Evolutionary conservation across 176 grass and related monocot genomes (phyloP).

Genomic region (Phoenix dactylifera): DNA sequence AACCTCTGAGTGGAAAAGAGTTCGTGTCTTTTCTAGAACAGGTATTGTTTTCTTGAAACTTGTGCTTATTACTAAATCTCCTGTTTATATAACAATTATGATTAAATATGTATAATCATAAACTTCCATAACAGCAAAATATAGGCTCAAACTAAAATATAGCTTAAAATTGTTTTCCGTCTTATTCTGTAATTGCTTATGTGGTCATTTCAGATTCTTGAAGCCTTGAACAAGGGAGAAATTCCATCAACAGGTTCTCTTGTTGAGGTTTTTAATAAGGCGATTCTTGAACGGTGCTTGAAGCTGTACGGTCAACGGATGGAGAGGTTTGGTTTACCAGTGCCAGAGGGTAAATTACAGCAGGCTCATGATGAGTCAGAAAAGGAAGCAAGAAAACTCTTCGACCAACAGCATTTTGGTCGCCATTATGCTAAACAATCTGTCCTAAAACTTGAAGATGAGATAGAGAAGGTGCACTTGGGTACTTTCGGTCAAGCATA

Average conservation of each 20-base stretch:
- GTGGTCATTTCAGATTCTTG: conserved; percentile 59
- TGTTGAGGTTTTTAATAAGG: conserved; percentile 93
- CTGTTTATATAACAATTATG: too few species aligned
- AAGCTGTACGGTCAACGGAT: conserved; percentile 66
- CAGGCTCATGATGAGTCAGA: conserved; percentile 39
- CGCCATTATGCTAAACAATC: conserved; percentile 65
- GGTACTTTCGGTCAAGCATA: too few species aligned
- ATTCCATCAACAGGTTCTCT: conserved; percentile 88
- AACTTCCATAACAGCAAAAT: too few species aligned
- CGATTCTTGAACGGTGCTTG: conserved; percentile 74
- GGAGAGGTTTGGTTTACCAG: conserved; percentile 42
- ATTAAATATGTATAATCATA: too few species aligned
- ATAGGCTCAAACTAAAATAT: too few species aligned
- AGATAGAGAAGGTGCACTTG: conserved; percentile 66
- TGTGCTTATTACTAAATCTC: too few species aligned
- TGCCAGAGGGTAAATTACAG: conserved; percentile 51
- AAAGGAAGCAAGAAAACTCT: conserved; percentile 42
- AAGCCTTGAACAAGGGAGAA: conserved; percentile 92
- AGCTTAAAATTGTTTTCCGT: too few species aligned
- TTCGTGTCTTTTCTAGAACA: conserved; percentile 80
- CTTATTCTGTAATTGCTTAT: too few species aligned
- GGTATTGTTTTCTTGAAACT: conserved; percentile 24
- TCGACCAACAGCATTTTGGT: conserved; percentile 81
- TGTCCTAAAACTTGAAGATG: conserved; percentile 54
- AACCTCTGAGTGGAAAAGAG: conserved; percentile 70